Conservation (phyloP, 768 basidiomycete genomes). For the Mycena epipterygia region DNA sequence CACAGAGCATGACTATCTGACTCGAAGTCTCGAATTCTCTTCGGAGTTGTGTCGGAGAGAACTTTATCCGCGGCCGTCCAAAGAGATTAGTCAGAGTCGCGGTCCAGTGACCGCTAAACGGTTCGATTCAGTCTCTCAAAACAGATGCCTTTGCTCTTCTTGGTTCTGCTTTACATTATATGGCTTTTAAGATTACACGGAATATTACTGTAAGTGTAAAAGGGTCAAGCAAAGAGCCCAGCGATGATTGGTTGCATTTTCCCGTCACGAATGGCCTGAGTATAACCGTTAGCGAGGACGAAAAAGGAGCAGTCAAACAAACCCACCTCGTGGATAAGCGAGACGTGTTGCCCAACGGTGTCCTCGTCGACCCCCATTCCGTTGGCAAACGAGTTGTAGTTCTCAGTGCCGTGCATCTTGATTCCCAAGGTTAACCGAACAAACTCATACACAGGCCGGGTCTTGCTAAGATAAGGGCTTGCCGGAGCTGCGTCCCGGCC, state of each 20-base stretch:
- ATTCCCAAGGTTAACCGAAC: conserved; percentile 81
- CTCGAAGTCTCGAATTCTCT: neutral
- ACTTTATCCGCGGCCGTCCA: no score
- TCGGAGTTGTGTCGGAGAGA: no score
- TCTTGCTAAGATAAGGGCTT: conserved; percentile 73
- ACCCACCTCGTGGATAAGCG: conserved; percentile 81
- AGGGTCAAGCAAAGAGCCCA: conserved; percentile 51
- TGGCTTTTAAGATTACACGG: neutral
- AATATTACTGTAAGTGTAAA: neutral
- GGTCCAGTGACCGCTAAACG: no score
- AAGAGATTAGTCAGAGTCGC: no score
- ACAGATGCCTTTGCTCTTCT: no score
- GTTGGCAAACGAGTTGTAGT: conserved; percentile 69
- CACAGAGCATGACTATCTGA: neutral
- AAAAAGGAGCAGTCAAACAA: conserved; percentile 40
- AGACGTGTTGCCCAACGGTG: conserved; percentile 79
- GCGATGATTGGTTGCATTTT: conserved; percentile 61
- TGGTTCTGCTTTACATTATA: no score
- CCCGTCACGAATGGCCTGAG: conserved; percentile 66
- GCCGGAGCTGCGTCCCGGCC: conserved; percentile 76
- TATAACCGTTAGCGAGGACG: neutral
- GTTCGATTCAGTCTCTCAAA: no score
- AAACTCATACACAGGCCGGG: conserved; percentile 82
- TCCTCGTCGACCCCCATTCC: conserved; percentile 78
- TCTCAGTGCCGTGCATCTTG: conserved; percentile 85